Conservation (phyloP, 2,329 filamentous ascomycete species). For the Beauveria scarabaeidicola region DNA sequence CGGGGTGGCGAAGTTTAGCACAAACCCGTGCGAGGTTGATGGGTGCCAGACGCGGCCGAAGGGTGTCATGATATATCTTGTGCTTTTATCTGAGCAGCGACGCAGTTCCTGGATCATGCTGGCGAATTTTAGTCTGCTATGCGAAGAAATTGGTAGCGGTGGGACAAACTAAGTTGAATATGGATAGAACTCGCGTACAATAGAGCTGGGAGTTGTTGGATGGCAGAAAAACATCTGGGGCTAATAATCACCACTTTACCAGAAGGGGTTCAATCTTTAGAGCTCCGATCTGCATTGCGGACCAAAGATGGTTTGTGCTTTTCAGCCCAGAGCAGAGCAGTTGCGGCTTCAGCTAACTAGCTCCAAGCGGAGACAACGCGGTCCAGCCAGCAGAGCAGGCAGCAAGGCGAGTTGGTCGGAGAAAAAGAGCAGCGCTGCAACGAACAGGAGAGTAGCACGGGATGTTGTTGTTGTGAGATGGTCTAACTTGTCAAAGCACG, state of each 20-base stretch:
- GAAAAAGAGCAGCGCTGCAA: not conserved
- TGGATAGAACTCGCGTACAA: not conserved
- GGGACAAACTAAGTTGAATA: not conserved
- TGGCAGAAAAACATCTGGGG: not conserved
- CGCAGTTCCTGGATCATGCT: not conserved
- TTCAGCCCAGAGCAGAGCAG: not conserved
- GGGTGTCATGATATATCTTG: not conserved
- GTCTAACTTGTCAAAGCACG: not conserved
- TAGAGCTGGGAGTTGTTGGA: not conserved
- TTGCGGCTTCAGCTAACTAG: not conserved
- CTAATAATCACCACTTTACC: not conserved
- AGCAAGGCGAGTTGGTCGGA: not conserved
- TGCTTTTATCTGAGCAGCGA: not conserved
- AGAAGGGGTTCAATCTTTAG: not conserved
- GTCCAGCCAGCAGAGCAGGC: not conserved
- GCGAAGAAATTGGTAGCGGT: not conserved
- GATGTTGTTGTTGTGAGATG: not conserved
- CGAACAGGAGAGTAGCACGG: not conserved
- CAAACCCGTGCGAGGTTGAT: not conserved
- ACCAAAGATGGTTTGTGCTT: not conserved
- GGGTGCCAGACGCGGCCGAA: not conserved
- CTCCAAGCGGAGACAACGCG: not conserved
- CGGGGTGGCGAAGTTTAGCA: not conserved
- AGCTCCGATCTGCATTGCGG: not conserved
- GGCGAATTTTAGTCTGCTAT: not conserved